phyloP scores from a whole-genome alignment of 192 early-diverging fungal species.

The Coemansia sp. region DNA sequence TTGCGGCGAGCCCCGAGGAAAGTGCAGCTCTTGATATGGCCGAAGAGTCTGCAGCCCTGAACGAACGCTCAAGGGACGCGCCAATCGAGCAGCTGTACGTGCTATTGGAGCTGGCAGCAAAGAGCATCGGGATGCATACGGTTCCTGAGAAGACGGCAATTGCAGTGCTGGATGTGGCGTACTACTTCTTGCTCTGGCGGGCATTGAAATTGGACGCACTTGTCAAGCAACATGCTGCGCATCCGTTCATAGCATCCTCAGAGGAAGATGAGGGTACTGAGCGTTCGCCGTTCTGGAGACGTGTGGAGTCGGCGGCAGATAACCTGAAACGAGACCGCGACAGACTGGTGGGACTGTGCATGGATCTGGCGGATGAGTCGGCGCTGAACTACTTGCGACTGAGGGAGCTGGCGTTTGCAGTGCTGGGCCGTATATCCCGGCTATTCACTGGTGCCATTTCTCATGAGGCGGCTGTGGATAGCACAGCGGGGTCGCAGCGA shows the following conservation, averaged over 20 bases:
- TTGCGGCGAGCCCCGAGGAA: neutral
- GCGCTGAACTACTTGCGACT: constrained; percentile 13
- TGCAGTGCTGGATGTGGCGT: constrained; percentile 35
- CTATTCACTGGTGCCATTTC: constrained; percentile 37
- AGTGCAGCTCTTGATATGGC: neutral
- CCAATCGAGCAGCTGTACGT: constrained; percentile 14
- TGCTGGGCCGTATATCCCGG: constrained; percentile 23
- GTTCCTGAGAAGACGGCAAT: constrained; percentile 26
- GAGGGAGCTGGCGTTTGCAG: constrained; percentile 43
- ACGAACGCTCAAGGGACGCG: constrained; percentile 4
- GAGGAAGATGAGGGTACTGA: neutral
- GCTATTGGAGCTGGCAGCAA: constrained; percentile 18
- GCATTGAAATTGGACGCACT: constrained; percentile 19
- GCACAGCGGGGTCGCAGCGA: neutral
- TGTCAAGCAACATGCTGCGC: constrained; percentile 11
- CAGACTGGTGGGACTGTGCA: constrained; percentile 14
- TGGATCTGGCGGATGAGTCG: constrained; percentile 16
- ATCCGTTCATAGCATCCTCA: neutral
- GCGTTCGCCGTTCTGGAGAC: constrained; percentile 2
- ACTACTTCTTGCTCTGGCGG: constrained; percentile 43
- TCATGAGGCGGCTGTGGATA: neutral
- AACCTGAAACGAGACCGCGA: constrained; percentile 28
- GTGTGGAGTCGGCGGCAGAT: constrained; percentile 1
- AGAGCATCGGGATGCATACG: constrained; percentile 7
- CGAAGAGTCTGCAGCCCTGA: constrained; percentile 4